phyloP scores from a whole-genome alignment of 2,329 filamentous ascomycete species.

The Colletotrichum sublineola region DNA sequence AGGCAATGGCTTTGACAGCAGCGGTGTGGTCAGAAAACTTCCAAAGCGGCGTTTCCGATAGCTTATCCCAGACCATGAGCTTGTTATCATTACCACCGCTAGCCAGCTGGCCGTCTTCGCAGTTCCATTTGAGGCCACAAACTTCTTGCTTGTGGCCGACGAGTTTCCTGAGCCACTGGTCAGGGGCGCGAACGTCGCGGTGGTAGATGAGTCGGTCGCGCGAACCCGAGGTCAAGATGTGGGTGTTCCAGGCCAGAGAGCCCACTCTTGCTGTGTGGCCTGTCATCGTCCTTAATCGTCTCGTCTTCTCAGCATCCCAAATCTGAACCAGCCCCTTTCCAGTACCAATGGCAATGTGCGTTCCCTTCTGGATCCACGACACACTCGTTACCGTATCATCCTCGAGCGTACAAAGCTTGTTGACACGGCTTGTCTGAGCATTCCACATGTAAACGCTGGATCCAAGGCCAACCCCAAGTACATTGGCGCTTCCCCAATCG shows the following conservation, averaged over 20 bases:
- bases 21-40: conserved; percentile 96
- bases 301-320: conserved; percentile 91
- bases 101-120: conserved; percentile 93
- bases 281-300: conserved; percentile 93
- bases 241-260: conserved; percentile 96
- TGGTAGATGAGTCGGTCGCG: conserved; percentile 95
- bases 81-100: conserved; percentile 99
- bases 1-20: conserved; percentile 96
- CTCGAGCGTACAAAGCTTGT: conserved; percentile 91
- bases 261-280: conserved; percentile 95
- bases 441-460: conserved; percentile 99
- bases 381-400: conserved; percentile 97
- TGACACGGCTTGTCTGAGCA: conserved; percentile 89
- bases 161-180: conserved; percentile 89
- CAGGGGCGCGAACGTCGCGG: conserved; percentile 91
- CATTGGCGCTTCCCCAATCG: conserved; percentile 96
- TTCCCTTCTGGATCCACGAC: conserved; percentile 98
- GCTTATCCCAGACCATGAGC: conserved; percentile 97
- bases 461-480: conserved; percentile 91
- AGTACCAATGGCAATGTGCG: conserved; percentile 94
- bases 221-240: conserved; percentile 95
- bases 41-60: conserved; percentile 91
- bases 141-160: conserved; percentile 98
- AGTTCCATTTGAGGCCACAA: conserved; percentile 97
- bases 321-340: conserved; percentile 96